Conservation (phyloP, 2,329 filamentous ascomycete species). For the Xylariaceae sp. region DNA sequence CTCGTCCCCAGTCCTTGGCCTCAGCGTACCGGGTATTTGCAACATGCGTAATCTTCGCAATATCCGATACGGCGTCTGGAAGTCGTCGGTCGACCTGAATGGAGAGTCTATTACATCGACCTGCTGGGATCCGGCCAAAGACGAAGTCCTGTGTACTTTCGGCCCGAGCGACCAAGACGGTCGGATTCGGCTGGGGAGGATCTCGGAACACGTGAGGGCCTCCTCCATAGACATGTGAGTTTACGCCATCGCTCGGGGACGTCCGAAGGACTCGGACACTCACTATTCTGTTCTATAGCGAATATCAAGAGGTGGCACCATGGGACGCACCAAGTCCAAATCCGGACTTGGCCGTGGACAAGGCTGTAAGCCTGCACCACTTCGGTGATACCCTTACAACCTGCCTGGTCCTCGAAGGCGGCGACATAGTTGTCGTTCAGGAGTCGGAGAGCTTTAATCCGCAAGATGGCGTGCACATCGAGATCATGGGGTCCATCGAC, state of each 20-base stretch:
- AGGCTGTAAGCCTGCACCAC: conserved; percentile 78
- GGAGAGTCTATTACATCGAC: conserved; percentile 68
- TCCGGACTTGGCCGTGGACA: conserved; percentile 75
- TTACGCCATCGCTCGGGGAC: conserved; percentile 14
- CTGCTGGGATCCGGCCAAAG: conserved; percentile 81
- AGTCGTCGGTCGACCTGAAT: conserved; percentile 52
- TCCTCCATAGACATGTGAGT: conserved; percentile 46
- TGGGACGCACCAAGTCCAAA: conserved; percentile 88
- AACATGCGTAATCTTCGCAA: conserved; percentile 88
- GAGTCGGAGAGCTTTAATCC: conserved; percentile 57
- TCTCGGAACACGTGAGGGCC: conserved; percentile 47
- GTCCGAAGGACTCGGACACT: conserved; percentile 8
- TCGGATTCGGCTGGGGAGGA: conserved; percentile 70
- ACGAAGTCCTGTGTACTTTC: conserved; percentile 80
- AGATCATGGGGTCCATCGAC: conserved; percentile 94
- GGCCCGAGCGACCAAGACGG: conserved; percentile 73
- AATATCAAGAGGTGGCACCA: conserved; percentile 64
- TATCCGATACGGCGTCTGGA: conserved; percentile 70
- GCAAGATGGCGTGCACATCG: conserved; percentile 75
- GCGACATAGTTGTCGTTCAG: conserved; percentile 85
- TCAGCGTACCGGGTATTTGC: not conserved
- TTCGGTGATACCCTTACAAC: conserved; percentile 78
- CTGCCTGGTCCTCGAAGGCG: conserved; percentile 84
- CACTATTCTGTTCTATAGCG: conserved; percentile 31
- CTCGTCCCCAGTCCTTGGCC: not conserved